Evolutionary conservation across 2,329 filamentous ascomycete species (phyloP).

Genomic region (Exophiala oligosperma): DNA sequence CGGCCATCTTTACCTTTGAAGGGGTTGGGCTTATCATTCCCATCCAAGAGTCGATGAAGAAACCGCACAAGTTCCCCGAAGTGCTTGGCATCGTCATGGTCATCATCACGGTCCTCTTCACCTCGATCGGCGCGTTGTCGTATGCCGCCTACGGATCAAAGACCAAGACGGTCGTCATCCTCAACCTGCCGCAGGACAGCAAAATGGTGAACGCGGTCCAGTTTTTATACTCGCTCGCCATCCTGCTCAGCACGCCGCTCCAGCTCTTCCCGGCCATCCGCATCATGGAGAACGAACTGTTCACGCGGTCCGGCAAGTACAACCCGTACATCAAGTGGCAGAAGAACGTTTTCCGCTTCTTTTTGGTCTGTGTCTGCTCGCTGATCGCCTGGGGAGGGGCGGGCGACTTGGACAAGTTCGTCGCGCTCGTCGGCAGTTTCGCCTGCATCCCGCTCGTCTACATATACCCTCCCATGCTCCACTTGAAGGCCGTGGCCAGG

Average conservation of each 20-base stretch:
- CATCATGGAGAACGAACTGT: constrained; percentile 92
- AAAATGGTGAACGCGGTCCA: constrained; percentile 95
- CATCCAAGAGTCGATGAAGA: constrained; percentile 95
- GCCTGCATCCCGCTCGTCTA: constrained; percentile 96
- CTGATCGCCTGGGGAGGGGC: constrained; percentile 89
- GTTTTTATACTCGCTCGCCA: constrained; percentile 97
- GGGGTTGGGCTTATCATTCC: constrained; percentile 97
- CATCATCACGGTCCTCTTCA: constrained; percentile 88
- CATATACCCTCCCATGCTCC: constrained; percentile 95
- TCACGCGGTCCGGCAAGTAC: constrained; percentile 93
- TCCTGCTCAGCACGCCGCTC: constrained; percentile 88
- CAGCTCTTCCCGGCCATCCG: constrained; percentile 98
- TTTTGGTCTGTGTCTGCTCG: constrained; percentile 83
- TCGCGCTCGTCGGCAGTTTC: constrained; percentile 93
- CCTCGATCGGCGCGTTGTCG: constrained; percentile 85
- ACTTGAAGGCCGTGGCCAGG: constrained; percentile 77
- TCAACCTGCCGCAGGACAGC: constrained; percentile 94
- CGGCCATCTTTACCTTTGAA: constrained; percentile 98
- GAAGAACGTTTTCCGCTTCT: constrained; percentile 96
- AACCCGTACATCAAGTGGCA: constrained; percentile 99
- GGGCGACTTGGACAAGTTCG: constrained; percentile 94
- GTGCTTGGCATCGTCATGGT: constrained; percentile 92
- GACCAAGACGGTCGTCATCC: constrained; percentile 92
- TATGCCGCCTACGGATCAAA: constrained; percentile 95
- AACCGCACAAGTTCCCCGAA: constrained; percentile 83